These are phyloP conservation scores for Cladorrhinum sp. DNA, from an alignment of 2,329 filamentous ascomycete species.

Conservation along the genomic window DNA sequence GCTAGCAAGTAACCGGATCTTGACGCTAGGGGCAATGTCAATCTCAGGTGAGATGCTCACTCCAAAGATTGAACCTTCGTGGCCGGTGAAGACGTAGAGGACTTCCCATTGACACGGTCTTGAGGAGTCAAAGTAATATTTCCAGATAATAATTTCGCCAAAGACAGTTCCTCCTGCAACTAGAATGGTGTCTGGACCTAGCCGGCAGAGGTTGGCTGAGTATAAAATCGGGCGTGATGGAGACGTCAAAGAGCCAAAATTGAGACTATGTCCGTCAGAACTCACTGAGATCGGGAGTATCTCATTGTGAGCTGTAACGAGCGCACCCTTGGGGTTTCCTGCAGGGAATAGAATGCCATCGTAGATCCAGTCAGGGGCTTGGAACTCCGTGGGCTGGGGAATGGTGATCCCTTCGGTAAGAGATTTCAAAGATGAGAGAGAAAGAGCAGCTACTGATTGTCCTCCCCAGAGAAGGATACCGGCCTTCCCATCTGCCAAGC, in stretches of 20 bases:
- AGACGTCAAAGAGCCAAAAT: conserved; percentile 52
- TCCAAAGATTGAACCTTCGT: conserved; percentile 93
- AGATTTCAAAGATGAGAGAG: conserved; percentile 32
- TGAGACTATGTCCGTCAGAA: conserved; percentile 26
- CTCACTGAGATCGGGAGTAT: conserved; percentile 52
- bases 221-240: conserved; percentile 84
- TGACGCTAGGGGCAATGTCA: conserved; percentile 34
- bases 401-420: conserved; percentile 30
- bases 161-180: conserved; percentile 90
- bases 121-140: conserved; percentile 47
- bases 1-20: conserved; percentile 69
- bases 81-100: conserved; percentile 58
- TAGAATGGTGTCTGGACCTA: conserved; percentile 58
- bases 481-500: neutral
- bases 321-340: conserved; percentile 43
- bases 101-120: conserved; percentile 37
- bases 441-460: conserved; percentile 49
- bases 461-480: conserved; percentile 69
- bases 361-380: conserved; percentile 73
- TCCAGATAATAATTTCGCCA: conserved; percentile 91
- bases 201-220: conserved; percentile 70
- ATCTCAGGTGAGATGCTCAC: conserved; percentile 70
- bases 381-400: conserved; percentile 36
- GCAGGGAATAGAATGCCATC: conserved; percentile 56
- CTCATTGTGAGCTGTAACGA: conserved; percentile 87